These are phyloP conservation scores for Linderina pennispora DNA, from an alignment of 192 early-diverging fungal species.

Conservation along the genomic window DNA sequence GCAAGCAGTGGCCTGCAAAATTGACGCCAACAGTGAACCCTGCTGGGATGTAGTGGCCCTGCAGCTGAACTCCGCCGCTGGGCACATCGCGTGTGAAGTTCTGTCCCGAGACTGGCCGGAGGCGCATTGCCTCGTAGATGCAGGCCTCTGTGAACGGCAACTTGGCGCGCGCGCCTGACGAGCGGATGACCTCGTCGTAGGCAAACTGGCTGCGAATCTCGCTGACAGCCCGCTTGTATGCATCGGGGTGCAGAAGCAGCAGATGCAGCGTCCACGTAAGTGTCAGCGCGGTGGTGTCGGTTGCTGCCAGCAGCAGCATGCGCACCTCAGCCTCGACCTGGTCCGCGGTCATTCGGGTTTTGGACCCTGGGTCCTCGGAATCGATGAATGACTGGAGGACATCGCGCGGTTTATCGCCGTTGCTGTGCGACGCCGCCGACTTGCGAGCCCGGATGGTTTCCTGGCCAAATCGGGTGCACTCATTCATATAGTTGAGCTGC, in stretches of 20 bases:
- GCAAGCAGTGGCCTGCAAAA: neutral
- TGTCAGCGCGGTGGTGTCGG: conserved; percentile 24
- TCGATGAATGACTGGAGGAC: conserved; percentile 32
- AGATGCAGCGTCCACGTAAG: conserved; percentile 32
- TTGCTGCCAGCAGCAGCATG: conserved; percentile 19
- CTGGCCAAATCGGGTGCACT: neutral
- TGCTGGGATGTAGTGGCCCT: conserved; percentile 15
- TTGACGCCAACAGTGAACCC: conserved; percentile 6
- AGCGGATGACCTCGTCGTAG: neutral
- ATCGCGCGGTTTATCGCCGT: neutral
- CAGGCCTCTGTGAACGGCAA: conserved; percentile 28
- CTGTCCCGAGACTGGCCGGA: conserved; percentile 14
- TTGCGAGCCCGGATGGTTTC: neutral
- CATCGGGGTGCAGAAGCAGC: conserved; percentile 20
- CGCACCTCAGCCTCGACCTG: conserved; percentile 26
- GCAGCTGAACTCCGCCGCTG: neutral
- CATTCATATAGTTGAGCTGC: neutral
- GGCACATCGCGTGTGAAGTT: conserved; percentile 16
- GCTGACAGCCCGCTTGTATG: neutral
- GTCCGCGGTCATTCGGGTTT: neutral
- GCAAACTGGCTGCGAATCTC: conserved; percentile 12
- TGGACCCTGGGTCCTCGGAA: conserved; percentile 14
- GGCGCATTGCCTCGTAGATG: conserved; percentile 23
- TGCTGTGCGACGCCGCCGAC: neutral
- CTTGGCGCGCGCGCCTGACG: neutral